Conservation (phyloP, 1,284 basidiomycete species). For the Volvariella volvacea region DNA sequence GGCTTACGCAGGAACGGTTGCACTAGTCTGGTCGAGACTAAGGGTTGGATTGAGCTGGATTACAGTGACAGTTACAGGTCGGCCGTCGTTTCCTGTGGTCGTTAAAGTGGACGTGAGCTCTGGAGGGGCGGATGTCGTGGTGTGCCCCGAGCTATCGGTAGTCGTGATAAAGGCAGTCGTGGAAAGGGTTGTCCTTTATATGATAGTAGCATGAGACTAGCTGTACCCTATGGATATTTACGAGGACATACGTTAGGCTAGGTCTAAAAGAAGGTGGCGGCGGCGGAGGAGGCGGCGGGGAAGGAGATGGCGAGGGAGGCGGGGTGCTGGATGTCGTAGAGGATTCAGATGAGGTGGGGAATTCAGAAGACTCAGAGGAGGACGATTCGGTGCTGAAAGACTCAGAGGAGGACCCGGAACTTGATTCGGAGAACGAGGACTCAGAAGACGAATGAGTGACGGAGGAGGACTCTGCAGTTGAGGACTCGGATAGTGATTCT, state of each 20-base stretch:
- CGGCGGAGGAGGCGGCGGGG: slow-evolving; percentile 9
- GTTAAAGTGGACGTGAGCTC: slow-evolving; percentile 50
- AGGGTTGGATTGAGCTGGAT: slow-evolving; percentile 61
- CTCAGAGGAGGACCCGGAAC: slow-evolving; percentile 9
- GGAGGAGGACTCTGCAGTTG: slow-evolving; percentile 10
- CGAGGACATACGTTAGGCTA: slow-evolving; percentile 4
- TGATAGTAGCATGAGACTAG: not conserved
- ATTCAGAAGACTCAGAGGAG: slow-evolving; percentile 11
- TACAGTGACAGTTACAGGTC: slow-evolving; percentile 49
- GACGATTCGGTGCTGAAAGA: slow-evolving; percentile 10
- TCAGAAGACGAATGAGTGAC: slow-evolving; percentile 11
- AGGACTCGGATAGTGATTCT: slow-evolving; percentile 11
- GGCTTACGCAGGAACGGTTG: slow-evolving; percentile 1
- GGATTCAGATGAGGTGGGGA: slow-evolving; percentile 12
- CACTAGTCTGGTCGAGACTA: slow-evolving; percentile 33
- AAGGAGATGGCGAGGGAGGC: slow-evolving; percentile 13
- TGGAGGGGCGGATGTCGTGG: slow-evolving; percentile 44
- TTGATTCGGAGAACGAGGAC: slow-evolving; percentile 11
- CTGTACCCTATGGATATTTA: not conserved
- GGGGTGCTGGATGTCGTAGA: slow-evolving; percentile 12
- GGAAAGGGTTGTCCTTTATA: slow-evolving; percentile 45
- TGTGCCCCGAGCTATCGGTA: slow-evolving; percentile 49
- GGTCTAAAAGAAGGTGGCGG: slow-evolving; percentile 15
- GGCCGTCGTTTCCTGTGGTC: slow-evolving; percentile 47
- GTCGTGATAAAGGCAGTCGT: slow-evolving; percentile 49